phyloP scores from a whole-genome alignment of 805 yeast genomes.

The Yarrowia sp. region DNA sequence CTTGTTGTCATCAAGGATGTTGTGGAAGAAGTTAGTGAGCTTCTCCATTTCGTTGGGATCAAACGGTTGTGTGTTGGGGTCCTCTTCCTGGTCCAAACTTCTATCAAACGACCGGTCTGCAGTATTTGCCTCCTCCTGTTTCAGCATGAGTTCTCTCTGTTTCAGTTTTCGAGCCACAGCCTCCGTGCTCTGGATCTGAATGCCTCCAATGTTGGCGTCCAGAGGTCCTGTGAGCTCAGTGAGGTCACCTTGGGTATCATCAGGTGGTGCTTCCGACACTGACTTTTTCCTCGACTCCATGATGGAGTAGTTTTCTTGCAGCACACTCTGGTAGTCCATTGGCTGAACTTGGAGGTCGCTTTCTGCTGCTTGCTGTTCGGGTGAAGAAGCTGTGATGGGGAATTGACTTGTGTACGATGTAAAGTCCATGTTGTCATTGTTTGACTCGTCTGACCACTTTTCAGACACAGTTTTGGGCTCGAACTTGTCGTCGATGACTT shows the following conservation, averaged over 20 bases:
- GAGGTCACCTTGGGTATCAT: conserved; percentile 10
- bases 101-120: conserved; percentile 40
- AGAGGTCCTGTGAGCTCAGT: conserved; percentile 32
- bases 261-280: background rate
- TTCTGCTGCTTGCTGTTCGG: background rate
- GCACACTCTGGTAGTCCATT: conserved; percentile 43
- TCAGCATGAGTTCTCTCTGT: conserved; percentile 41
- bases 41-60: conserved; percentile 43
- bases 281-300: conserved; percentile 36
- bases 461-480: conserved; percentile 42
- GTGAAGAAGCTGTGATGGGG: background rate
- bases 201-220: conserved; percentile 44
- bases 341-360: conserved; percentile 25
- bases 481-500: conserved; percentile 45
- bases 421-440: conserved; percentile 23
- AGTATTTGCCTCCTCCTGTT: conserved; percentile 41
- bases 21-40: conserved; percentile 45
- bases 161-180: conserved; percentile 44
- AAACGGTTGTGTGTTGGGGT: conserved; percentile 28
- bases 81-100: conserved; percentile 41
- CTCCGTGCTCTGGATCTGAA: conserved; percentile 44
- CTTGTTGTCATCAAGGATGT: conserved; percentile 41
- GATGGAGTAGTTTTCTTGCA: conserved; percentile 42
- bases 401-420: background rate
- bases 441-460: conserved; percentile 43